Evolutionary conservation across 768 basidiomycete genomes (phyloP), one percentile per base, ranked within the genome.

Genomic region (Solioccasus polychromus): DNA sequence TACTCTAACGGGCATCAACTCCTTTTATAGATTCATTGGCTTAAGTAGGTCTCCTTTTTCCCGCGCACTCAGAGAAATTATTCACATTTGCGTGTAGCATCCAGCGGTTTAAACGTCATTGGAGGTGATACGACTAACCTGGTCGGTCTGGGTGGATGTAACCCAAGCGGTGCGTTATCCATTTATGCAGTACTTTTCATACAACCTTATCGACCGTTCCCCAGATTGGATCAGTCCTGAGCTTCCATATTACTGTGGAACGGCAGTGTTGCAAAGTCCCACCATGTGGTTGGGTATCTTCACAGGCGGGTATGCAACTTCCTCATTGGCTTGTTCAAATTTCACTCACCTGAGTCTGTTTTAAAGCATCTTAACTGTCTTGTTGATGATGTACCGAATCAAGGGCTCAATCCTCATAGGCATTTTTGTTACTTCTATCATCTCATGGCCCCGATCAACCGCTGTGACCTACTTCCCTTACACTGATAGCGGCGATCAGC

Each of bases 261-360:
- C 70, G 12, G 79, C 77, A 31, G 83, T 88, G 4, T 68, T 93
- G 22, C 82, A 77, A 30, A 83, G 69, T 51, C 88, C 89, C 1
- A 87, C 83, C 9, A 82, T 88, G 71, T 93, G 91, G 91, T 68
- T 92, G n/a, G 91, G 91, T 28, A 78, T 92, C 45, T 88, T 90
- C 63, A 69, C 82, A 6, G 91, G 91, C 53, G 90, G 90, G 83
- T 85, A 58, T 19, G 80, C 58, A 11, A 4, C n/a, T 46, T 42
- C 42, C 24, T 38, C 14, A 22, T 11, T 24, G 3, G 23, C 24
- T 36, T 28, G 12, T 17, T 34, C 15, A 18, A 37, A 35, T 39
- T 48, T 24, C 39, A 29, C 47, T 54, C 15, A 51, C 30, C 17
- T 32, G 19, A 26, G 29, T 24, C 14, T 22, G 39, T 12, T 36